Base-by-base conservation (phyloP, 2,329 filamentous ascomycete species). In the Trichoderma asperellum region DNA sequence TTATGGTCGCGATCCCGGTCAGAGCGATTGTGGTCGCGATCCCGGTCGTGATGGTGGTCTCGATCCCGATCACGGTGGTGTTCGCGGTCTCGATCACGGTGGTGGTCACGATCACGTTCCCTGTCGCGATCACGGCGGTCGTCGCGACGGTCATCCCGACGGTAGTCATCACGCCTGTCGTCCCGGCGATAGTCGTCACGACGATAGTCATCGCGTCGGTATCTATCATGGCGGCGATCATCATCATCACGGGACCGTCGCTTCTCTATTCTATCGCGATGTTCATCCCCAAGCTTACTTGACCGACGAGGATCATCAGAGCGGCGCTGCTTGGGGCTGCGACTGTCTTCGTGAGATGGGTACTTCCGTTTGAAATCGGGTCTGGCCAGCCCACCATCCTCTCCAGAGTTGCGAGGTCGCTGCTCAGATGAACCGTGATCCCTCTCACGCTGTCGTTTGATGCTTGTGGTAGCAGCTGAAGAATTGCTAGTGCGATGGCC, bases 401-500 rank as follows among this genome's bases (percentile, higher is more conserved):
- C 85, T 16, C 80, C 79, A 70, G 84, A 82, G 74, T 82, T 85
- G 57, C 84, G 83, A 32, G 84, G 83, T 43, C 85, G 84, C 63
- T 86, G 83, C 35, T 87, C 84, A 10, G 55, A 58, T 5, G 40
- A 34, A 52, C 78, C 77, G 64, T 83, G 80, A 14, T 78, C 78
- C 56, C 83, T 81, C 29, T 84, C 81, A 52, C 84, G 81, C 71
- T 83, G 80, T 69, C 84, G 83, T 74, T 81, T 81, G 16, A 73
- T 66, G 14, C 71, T 69, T 43, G 83, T 83, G 2, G 91, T 90
- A 27, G 85, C 90, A 8, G 92, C 92, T 21, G 92, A 94, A n/a
- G 89, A 90, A 24, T 90, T 91, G 47, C 88, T 84, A 65, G 90
- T 83, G 43, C 90, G 88, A 73, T 89, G 84, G 11, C 89, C 87